phyloP scores from a whole-genome alignment of 768 basidiomycete species.

The Cantharellus anzutake region DNA sequence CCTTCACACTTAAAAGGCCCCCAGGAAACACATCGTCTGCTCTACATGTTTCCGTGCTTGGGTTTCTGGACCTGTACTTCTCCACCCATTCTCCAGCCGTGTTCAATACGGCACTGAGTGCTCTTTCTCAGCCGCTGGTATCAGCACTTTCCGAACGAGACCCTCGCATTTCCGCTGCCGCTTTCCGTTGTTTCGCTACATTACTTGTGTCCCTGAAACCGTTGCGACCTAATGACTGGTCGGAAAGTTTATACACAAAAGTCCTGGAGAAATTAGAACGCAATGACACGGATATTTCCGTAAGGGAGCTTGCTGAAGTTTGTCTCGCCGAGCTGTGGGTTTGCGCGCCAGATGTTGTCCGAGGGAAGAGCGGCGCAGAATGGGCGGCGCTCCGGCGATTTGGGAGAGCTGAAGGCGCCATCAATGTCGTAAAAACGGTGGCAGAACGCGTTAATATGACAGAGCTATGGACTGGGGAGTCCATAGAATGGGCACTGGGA shows the following conservation, averaged over 20 bases:
- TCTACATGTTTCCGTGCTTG: conserved; percentile 65
- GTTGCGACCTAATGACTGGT: conserved; percentile 37
- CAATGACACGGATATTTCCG: conserved; percentile 82
- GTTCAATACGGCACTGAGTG: conserved; percentile 40
- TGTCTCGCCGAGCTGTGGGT: conserved; percentile 77
- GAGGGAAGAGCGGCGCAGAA: conserved; percentile 43
- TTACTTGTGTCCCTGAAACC: conserved; percentile 62
- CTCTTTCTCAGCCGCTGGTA: conserved; percentile 55
- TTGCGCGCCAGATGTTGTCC: conserved; percentile 57
- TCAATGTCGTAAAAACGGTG: conserved; percentile 71
- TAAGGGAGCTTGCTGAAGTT: conserved; percentile 64
- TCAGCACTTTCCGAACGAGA: conserved; percentile 63
- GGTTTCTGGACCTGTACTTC: conserved; percentile 76
- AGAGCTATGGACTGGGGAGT: conserved; percentile 66
- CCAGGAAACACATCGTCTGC: conserved; percentile 61
- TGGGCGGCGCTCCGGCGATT: conserved; percentile 63
- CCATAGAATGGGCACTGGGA: conserved; percentile 55
- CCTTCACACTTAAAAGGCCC: conserved; percentile 42
- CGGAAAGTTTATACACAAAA: conserved; percentile 53
- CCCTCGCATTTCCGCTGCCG: conserved; percentile 73
- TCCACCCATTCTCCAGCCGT: conserved; percentile 41
- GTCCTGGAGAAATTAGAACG: conserved; percentile 49
- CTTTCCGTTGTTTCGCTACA: conserved; percentile 74
- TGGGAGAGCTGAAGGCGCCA: conserved; percentile 54
- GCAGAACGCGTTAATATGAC: conserved; percentile 47